Evolutionary conservation across 2,329 filamentous ascomycete species (phyloP).

Genomic region (Trichoderma koningiopsis): DNA sequence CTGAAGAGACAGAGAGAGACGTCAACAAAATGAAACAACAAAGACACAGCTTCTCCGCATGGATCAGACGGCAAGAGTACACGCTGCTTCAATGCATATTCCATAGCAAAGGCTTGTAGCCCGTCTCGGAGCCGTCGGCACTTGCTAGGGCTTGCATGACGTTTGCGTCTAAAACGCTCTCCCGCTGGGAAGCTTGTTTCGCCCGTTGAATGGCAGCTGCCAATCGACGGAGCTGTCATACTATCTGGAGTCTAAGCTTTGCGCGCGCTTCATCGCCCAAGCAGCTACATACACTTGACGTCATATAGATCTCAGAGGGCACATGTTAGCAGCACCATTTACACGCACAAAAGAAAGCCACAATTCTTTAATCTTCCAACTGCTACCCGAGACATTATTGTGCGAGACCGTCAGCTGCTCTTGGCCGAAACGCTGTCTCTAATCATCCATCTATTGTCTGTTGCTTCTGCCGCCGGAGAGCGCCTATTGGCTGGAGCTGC

Average conservation of each 20-base stretch:
- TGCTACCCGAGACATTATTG: neutral
- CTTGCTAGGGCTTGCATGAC: constrained; percentile 18
- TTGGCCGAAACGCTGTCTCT: neutral
- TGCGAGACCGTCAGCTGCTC: neutral
- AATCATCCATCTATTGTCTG: neutral
- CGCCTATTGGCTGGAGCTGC: neutral
- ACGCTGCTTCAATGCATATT: neutral
- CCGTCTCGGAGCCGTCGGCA: constrained; percentile 6
- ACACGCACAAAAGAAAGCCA: neutral
- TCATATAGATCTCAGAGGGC: neutral
- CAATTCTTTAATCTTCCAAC: neutral
- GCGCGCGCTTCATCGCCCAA: neutral
- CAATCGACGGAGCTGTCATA: neutral
- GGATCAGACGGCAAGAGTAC: neutral
- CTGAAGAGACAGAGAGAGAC: neutral
- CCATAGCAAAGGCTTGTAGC: neutral
- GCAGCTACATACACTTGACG: neutral
- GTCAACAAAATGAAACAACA: neutral
- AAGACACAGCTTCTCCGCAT: neutral
- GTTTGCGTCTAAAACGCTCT: neutral
- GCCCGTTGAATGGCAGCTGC: neutral
- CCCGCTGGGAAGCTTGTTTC: constrained; percentile 20
- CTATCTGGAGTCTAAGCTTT: neutral
- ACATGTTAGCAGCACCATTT: neutral
- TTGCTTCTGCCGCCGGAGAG: constrained; percentile 3